Evolutionary conservation across 805 yeast species (phyloP).

Genomic region (Candida takata): DNA sequence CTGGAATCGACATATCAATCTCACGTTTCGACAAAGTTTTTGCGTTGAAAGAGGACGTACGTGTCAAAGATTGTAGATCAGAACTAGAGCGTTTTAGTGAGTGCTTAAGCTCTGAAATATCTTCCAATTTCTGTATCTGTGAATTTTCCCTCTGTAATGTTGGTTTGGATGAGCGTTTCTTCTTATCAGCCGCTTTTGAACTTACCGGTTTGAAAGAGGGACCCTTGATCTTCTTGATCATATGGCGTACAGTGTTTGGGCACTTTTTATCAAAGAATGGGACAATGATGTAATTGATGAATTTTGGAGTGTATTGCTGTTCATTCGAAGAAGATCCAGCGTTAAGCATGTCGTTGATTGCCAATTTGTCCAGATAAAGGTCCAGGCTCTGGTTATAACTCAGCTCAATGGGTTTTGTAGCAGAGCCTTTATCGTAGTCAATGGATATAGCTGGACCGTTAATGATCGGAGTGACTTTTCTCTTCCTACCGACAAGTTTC

Average conservation of each 20-base stretch:
- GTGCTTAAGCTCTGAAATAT: constrained; percentile 16
- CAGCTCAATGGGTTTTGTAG: constrained; percentile 1
- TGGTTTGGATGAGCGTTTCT: no score
- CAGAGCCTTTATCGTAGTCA: background rate
- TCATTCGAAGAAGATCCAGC: constrained; percentile 6
- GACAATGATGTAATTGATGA: constrained; percentile 43
- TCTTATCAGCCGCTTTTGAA: constrained; percentile 1
- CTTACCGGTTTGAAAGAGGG: constrained; percentile 13
- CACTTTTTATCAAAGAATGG: constrained; percentile 46
- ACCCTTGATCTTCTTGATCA: constrained; percentile 42
- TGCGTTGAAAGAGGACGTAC: constrained; percentile 22
- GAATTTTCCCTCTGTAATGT: constrained; percentile 15
- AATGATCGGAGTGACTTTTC: constrained; percentile 25
- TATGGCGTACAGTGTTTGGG: constrained; percentile 39
- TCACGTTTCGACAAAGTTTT: constrained; percentile 20
- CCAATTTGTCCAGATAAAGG: constrained; percentile 43
- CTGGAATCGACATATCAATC: constrained; percentile 22
- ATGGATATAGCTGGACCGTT: constrained; percentile 36
- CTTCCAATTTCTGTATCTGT: constrained; percentile 12
- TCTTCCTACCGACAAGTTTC: constrained; percentile 27
- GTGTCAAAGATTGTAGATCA: constrained; percentile 17
- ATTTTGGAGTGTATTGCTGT: constrained; percentile 27
- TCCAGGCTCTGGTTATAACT: constrained; percentile 31
- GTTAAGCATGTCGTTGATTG: constrained; percentile 44
- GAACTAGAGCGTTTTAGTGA: constrained; percentile 16